Percentiles rank a stretch among this genome's conserved stretches.
Conservation (phyloP, 1,139 yeast genomes). For the Zygosaccharomyces pseudobailii region DNA sequence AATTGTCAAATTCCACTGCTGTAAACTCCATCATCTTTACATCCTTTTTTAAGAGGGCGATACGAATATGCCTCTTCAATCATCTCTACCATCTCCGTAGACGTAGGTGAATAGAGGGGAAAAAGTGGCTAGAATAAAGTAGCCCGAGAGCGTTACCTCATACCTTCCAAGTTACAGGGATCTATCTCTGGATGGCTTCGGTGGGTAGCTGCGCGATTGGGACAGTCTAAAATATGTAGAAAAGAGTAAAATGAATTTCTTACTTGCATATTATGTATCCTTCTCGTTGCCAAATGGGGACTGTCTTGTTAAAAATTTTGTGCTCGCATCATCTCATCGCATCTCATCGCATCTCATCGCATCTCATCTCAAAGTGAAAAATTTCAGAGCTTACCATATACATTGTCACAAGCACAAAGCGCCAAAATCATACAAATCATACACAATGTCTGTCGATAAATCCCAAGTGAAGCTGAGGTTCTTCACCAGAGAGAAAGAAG, state of each 20-base stretch:
- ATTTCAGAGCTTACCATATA: background rate
- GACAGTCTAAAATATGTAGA: slow-evolving; percentile 13
- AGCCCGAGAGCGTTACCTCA: slow-evolving; percentile 34
- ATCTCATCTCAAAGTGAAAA: slow-evolving; percentile 1
- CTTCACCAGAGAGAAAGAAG: slow-evolving; percentile 82
- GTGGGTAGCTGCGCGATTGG: slow-evolving; percentile 36
- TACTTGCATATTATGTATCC: background rate
- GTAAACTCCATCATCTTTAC: background rate
- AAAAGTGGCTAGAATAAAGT: slow-evolving; percentile 33
- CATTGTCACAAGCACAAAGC: background rate
- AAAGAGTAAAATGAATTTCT: background rate
- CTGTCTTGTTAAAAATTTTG: slow-evolving; percentile 13
- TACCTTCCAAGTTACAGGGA: slow-evolving; percentile 29
- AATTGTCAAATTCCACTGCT: background rate
- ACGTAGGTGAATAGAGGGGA: slow-evolving; percentile 37
- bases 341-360: slow-evolving; percentile 15
- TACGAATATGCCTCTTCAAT: slow-evolving; percentile 35
- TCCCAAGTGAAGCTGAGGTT: slow-evolving; percentile 70
- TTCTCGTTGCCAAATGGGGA: slow-evolving; percentile 3
- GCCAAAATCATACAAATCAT: too few relatives aligned
- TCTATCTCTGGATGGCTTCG: slow-evolving; percentile 19
- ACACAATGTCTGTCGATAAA: slow-evolving; percentile 33
- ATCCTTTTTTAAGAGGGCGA: slow-evolving; percentile 20
- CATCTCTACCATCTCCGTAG: slow-evolving; percentile 34
- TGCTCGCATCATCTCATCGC: slow-evolving; percentile 15